Base-by-base conservation (phyloP, 129 eudicot species). In the Flaveria brownii region DNA sequence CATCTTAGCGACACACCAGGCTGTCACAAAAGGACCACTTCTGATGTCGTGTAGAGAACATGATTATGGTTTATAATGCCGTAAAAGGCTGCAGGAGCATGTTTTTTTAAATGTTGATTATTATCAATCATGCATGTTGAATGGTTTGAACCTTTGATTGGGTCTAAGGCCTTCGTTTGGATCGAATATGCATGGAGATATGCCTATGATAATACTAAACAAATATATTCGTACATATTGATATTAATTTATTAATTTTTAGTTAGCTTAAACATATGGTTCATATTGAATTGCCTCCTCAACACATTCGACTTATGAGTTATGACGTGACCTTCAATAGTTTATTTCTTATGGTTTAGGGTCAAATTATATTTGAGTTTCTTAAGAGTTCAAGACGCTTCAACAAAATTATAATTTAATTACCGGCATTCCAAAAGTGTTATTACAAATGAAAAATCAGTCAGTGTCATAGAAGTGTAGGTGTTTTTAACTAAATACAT, bases 1-100 rank as follows among this genome's bases (percentile, higher is more conserved):
- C 25, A 56, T 15, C 63, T 56, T 56, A 56, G 63, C 63, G 9
- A 56, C 63, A 56, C 15, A 56, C 25, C 15, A 47, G 63, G 66
- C 41, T 60, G 39, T 60, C 17, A 60, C 16, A 22, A 60, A 60
- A 60, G 16, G 66, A 12, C n/a, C 66, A 60, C 39, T 22, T 57
- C 10, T 60, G 36, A 12, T 23, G 66, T 60, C 0, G n/a, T 60
- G 66, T 2, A 60, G 2, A 60, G 66, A 36, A 60, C n/a, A 60
- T 60, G 52, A 12, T 47, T 47, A 55, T 55, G 62, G 62, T 55
- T 55, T 9, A 55, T n/a, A 55, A n/a, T 52, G 59, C 5, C 59
- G 17, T 14, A 52, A 52, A 52, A 52, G 59, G 16, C 59, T 6
- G 59, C 23, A 16, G 9, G 59, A 7, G 23, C 36, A 22, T 59